Base-by-base conservation (phyloP, 805 yeast species). In the Hanseniaspora jakobsenii region DNA sequence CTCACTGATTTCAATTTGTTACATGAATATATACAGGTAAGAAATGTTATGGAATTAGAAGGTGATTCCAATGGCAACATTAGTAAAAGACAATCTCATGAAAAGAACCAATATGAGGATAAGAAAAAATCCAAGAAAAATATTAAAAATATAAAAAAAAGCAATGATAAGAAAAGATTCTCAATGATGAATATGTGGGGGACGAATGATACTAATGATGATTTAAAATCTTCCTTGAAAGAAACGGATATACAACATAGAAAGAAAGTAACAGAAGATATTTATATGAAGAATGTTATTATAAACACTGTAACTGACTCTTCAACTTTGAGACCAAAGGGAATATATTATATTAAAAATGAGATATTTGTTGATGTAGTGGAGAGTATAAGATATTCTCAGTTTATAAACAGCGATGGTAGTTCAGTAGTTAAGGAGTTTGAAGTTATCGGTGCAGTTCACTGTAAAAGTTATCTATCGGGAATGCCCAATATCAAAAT, bases 311-410 rank as follows among this genome's bases (percentile, higher is more conserved):
- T 86, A 14, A 80, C 86, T 9, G 79, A 76, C 54, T 73, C 81
- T 10, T 76, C 87, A 3, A 78, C 89, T 19, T 87, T 96, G 96
- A 74, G 97, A 60, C 82, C 89, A 32, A 91, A 82, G 51, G 95
- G 95, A 9, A 83, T 87, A 19, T 73, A 72, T 51, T 87, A 87
- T 62, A 76, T 79, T 52, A 86, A 84, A 58, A 87, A 87, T 61
- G 96, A 87, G 64, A 78, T 91, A 43, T 87, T 85, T 55, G 70
- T 87, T 51, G 94, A 87, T 60, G 84, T 86, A 26, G 71, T 79
- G 23, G 97, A 87, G 57, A 70, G 69, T 18, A 69, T 84, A 32
- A 77, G 78, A 49, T 74, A 84, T 64, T 65, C 77, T 39, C 77
- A 82, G 56, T 81, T 75, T 54, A 66, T 67, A 53, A 71, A 73